Percentiles rank a stretch among this genome's conserved stretches.
These are phyloP conservation scores for Steccherinum ochraceum DNA, from an alignment of 768 basidiomycete species.

Conservation along the genomic window DNA sequence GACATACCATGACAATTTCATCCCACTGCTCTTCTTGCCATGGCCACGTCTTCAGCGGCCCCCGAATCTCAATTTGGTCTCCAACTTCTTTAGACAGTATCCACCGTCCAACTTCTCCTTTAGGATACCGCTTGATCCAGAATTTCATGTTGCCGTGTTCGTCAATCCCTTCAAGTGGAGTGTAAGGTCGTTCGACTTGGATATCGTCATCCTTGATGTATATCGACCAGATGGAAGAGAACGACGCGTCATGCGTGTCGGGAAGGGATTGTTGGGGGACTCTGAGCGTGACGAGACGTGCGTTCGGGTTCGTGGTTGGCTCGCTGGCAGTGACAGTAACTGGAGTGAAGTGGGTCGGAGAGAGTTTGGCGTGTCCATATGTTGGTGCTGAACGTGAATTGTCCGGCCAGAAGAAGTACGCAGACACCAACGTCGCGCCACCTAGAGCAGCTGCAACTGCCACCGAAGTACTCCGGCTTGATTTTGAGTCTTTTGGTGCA, in stretches of 20 bases:
- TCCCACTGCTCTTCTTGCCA: conserved; percentile 62
- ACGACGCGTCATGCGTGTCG: conserved; percentile 5
- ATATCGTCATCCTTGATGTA: conserved; percentile 85
- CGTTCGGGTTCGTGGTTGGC: conserved; percentile 41
- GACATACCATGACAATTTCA: conserved; percentile 67
- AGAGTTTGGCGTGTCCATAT: conserved; percentile 18
- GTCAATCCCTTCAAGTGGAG: conserved; percentile 70
- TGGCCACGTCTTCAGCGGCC: conserved; percentile 65
- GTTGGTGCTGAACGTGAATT: conserved; percentile 40
- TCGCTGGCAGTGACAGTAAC: conserved; percentile 51
- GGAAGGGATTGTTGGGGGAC: conserved; percentile 36
- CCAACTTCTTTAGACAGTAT: conserved; percentile 63
- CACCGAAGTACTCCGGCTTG: conserved; percentile 2
- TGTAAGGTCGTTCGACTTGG: conserved; percentile 83
- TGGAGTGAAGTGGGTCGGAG: conserved; percentile 42
- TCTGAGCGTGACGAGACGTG: conserved; percentile 58
- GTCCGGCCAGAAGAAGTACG: conserved; percentile 50
- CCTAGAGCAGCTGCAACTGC: conserved; percentile 28
- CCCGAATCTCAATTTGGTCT: conserved; percentile 68
- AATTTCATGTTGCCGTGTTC: conserved; percentile 60
- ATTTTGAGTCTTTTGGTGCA: too few relatives aligned
- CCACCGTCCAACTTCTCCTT: conserved; percentile 82
- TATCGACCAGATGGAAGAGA: conserved; percentile 60
- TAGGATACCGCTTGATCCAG: conserved; percentile 77
- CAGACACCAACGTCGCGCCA: conserved; percentile 34